These are phyloP conservation scores for Terfezia boudieri DNA, from an alignment of 495 filamentous ascomycete species.

Conservation along the genomic window DNA sequence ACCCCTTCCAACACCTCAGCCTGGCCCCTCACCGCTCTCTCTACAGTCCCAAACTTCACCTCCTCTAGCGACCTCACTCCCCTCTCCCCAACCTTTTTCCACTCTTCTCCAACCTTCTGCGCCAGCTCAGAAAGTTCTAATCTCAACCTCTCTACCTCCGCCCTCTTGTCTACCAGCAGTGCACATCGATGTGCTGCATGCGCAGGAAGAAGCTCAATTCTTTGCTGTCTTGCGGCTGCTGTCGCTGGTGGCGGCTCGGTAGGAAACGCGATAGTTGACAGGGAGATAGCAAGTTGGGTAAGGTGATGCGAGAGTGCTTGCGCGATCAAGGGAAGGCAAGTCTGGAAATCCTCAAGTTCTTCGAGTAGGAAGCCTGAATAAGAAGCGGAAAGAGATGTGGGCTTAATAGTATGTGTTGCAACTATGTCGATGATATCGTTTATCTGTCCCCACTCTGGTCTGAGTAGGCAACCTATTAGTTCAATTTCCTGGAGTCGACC, in stretches of 20 bases:
- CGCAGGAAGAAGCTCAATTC: slow-evolving; percentile 15
- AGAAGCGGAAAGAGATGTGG: slow-evolving; percentile 1
- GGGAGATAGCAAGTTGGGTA: slow-evolving; percentile 4
- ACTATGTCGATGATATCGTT: too few relatives aligned
- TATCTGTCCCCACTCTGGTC: slow-evolving; percentile 2
- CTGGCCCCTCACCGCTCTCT: slow-evolving; percentile 8
- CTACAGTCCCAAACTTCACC: not conserved
- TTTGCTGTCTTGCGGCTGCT: slow-evolving; percentile 1
- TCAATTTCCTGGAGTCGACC: not conserved
- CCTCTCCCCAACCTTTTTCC: too few relatives aligned
- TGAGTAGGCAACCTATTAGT: not conserved
- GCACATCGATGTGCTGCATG: slow-evolving; percentile 12
- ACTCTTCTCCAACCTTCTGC: not conserved
- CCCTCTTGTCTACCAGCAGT: slow-evolving; percentile 1
- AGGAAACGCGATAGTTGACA: slow-evolving; percentile 11
- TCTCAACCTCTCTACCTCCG: not conserved
- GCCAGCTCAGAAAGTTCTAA: not conserved
- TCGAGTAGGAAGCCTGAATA: slow-evolving; percentile 7
- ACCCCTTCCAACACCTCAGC: slow-evolving; percentile 10
- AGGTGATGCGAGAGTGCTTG: slow-evolving; percentile 9
- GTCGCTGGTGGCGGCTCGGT: slow-evolving; percentile 1
- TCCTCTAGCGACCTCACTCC: not conserved
- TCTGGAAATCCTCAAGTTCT: slow-evolving; percentile 12
- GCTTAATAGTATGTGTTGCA: not conserved
- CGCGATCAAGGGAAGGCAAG: slow-evolving; percentile 7